These are phyloP conservation scores for Westerdykella sp. DNA, from an alignment of 2,329 filamentous ascomycete genomes.

Conservation along the genomic window DNA sequence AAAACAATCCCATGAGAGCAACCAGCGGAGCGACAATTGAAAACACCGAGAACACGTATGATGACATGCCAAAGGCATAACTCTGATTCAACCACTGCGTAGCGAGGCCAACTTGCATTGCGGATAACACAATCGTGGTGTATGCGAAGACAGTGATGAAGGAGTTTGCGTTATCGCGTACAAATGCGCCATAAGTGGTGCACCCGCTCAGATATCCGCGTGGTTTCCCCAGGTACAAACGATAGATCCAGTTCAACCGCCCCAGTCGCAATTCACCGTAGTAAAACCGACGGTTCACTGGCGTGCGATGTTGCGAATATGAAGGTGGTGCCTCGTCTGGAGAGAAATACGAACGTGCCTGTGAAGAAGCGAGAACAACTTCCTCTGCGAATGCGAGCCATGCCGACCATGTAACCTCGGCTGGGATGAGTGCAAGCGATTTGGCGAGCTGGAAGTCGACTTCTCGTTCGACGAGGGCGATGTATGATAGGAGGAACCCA, in stretches of 20 bases:
- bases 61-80: constrained; percentile 16
- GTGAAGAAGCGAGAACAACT: constrained; percentile 1
- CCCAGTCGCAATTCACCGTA: constrained; percentile 22
- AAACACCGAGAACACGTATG: constrained; percentile 18
- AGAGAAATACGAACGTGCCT: constrained; percentile 4
- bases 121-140: constrained; percentile 21
- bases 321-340: background rate
- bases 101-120: constrained; percentile 21
- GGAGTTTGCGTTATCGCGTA: constrained; percentile 19
- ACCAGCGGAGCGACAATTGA: constrained; percentile 17
- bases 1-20: constrained; percentile 10
- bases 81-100: constrained; percentile 11
- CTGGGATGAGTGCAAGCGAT: constrained; percentile 11
- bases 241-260: constrained; percentile 22
- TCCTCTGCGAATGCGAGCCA: constrained; percentile 14
- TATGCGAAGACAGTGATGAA: constrained; percentile 20
- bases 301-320: constrained; percentile 1
- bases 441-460: constrained; percentile 16
- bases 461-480: constrained; percentile 17
- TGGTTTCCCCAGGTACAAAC: constrained; percentile 8
- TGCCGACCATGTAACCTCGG: constrained; percentile 15
- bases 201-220: constrained; percentile 18
- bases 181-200: constrained; percentile 19
- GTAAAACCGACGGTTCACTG: constrained; percentile 20
- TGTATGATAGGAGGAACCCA: constrained; percentile 16